A percentile compares a stretch with the other conserved stretches of the same genome.
Evolutionary conservation across 257 asterid genomes (phyloP).

Genomic region (Salvia miltiorrhiza): DNA sequence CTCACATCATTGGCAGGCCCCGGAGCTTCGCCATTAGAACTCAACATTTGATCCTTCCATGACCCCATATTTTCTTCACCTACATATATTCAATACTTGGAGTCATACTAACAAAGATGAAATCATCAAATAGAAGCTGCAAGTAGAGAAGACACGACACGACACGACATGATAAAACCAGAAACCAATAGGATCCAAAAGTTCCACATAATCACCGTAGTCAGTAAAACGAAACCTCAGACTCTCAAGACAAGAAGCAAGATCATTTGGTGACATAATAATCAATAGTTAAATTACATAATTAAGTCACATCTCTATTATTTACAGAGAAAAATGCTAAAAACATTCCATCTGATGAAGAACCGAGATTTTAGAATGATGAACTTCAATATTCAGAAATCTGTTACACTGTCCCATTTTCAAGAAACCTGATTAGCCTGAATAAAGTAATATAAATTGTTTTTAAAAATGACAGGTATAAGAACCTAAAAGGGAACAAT

Average conservation of each 20-base stretch:
- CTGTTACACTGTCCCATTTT: not conserved
- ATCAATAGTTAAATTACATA: not conserved
- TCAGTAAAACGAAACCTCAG: not conserved
- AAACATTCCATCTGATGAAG: not conserved
- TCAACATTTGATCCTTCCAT: conserved; percentile 67
- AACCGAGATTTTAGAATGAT: not conserved
- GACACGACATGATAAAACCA: not conserved
- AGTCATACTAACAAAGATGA: not conserved
- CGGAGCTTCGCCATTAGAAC: conserved; percentile 61
- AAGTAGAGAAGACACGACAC: not conserved
- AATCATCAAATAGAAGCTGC: not conserved
- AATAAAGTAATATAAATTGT: not conserved
- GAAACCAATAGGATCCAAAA: not conserved
- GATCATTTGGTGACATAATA: conserved; percentile 1
- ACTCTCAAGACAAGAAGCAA: conserved; percentile 7
- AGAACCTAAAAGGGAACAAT: not conserved
- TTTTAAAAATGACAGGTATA: not conserved
- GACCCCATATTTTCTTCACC: conserved; percentile 64
- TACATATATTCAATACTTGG: conserved; percentile 24
- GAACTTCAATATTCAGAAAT: not conserved
- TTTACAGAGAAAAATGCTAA: not conserved
- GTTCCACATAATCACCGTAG: not conserved
- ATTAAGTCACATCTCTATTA: not conserved
- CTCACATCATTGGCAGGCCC: conserved; percentile 46
- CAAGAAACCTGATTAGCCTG: conserved; percentile 9